A percentile compares a stretch with the other conserved stretches of the same genome.
These are phyloP conservation scores for Aquilaria yunnanensis DNA, from an alignment of 345 rosid genomes.

Conservation along the genomic window DNA sequence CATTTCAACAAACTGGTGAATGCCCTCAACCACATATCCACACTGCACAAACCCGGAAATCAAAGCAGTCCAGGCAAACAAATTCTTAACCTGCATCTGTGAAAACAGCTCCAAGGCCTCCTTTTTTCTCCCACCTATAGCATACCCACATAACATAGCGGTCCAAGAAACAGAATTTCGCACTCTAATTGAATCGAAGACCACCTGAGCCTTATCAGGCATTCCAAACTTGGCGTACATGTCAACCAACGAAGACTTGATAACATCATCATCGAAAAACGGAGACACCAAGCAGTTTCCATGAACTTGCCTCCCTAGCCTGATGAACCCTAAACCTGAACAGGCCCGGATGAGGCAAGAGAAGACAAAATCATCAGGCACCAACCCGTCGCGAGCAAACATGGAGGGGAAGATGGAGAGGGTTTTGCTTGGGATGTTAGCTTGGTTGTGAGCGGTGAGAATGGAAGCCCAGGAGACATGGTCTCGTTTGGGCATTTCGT, in stretches of 20 bases:
- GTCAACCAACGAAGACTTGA: conserved; percentile 70
- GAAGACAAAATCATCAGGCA: conserved; percentile 60
- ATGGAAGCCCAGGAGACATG: conserved; percentile 65
- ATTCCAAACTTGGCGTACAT: conserved; percentile 65
- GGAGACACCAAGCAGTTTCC: conserved; percentile 38
- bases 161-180: conserved; percentile 59
- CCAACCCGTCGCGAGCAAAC: conserved; percentile 25
- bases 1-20: conserved; percentile 48
- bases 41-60: conserved; percentile 76
- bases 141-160: conserved; percentile 53
- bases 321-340: conserved; percentile 38
- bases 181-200: conserved; percentile 46
- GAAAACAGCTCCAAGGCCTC: conserved; percentile 49
- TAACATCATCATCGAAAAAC: conserved; percentile 48
- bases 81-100: conserved; percentile 33
- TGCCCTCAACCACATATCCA: conserved; percentile 53
- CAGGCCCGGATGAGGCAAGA: conserved; percentile 63
- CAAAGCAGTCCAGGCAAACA: conserved; percentile 68
- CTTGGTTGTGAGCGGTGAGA: conserved; percentile 52
- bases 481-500: conserved; percentile 59
- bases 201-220: conserved; percentile 31
- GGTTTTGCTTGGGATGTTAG: conserved; percentile 37
- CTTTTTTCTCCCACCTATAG: conserved; percentile 52
- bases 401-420: conserved; percentile 42
- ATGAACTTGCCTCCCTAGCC: conserved; percentile 67